Evolutionary conservation across 2,329 filamentous ascomycete species (phyloP), one percentile per base, ranked within the genome.

Genomic region (Cordyceps cateniannulata): DNA sequence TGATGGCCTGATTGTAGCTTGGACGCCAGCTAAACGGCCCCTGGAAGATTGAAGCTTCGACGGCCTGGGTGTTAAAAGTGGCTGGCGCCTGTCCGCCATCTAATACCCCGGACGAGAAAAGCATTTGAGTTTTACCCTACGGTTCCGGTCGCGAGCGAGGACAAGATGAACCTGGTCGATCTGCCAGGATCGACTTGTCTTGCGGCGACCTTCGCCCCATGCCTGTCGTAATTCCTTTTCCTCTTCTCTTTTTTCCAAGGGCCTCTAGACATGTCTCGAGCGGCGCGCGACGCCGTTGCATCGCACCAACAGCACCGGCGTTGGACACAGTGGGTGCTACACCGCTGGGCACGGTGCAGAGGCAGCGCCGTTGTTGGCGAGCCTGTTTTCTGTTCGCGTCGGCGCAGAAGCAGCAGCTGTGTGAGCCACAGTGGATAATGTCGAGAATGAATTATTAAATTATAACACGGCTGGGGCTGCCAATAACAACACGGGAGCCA

Each of bases 211-310:
- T 14, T 24, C 9, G 51, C 14, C 22, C 16, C 16, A 24, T 42
- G 38, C 52, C 29, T 18, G 10, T 22, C 40, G 24, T 25, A 18
- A 12, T 47, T 47, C 7, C 22, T 25, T 25, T 45, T 18, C 42
- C n/a, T 16, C 16, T n/a, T 42, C 18, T 42, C 40, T 38, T 9
- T 14, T 29, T 18, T 29, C 32, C 22, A n/a, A 14, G 24, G 18
- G 12, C 29, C 22, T 58, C 32, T 20, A 45, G 56, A 52, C 48
- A 59, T 59, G 45, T 59, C 35, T 59, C 25, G 44, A 38, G 29
- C 29, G 25, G 45, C 45, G 42, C 35, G 29, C 42, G 29, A 20
- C 24, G 56, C 47, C 56, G 56, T 51, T 52, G 48, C 48, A 44
- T 32, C 24, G 45, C 47, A 44, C 32, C 35, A 25, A 50, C 47